These are phyloP conservation scores for Calonectria pauciramosa DNA, from an alignment of 2,329 filamentous ascomycete species.

Conservation along the genomic window DNA sequence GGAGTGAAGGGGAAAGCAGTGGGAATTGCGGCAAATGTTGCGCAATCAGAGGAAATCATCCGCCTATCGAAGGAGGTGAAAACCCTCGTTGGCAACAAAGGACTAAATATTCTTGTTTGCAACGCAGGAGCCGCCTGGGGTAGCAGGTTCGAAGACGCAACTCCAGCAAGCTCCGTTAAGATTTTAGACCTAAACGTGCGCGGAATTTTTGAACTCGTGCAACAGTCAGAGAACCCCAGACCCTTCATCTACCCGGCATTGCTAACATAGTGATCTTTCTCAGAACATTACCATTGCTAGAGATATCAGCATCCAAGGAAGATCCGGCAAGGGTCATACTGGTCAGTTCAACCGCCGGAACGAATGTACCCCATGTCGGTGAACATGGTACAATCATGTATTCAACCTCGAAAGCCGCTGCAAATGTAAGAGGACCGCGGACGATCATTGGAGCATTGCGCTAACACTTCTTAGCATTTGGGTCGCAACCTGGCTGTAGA, in stretches of 20 bases:
- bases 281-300: constrained; percentile 59
- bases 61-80: constrained; percentile 69
- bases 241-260: not conserved
- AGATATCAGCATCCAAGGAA: constrained; percentile 49
- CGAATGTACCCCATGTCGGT: constrained; percentile 71
- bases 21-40: constrained; percentile 75
- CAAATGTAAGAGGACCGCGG: constrained; percentile 46
- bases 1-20: constrained; percentile 70
- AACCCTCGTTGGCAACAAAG: constrained; percentile 68
- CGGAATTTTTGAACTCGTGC: constrained; percentile 77
- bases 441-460: not conserved
- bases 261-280: not conserved
- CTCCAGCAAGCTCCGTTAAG: constrained; percentile 73
- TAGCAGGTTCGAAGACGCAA: constrained; percentile 71
- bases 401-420: constrained; percentile 78
- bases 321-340: constrained; percentile 75
- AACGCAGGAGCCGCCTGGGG: constrained; percentile 83
- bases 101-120: constrained; percentile 76
- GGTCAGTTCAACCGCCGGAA: constrained; percentile 76
- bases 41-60: constrained; percentile 72
- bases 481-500: constrained; percentile 75
- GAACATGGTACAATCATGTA: constrained; percentile 75
- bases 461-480: constrained; percentile 64
- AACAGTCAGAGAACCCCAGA: constrained; percentile 60
- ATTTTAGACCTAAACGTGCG: constrained; percentile 80